phyloP scores from a whole-genome alignment of 805 yeast species.

The Candida glaebosa region DNA sequence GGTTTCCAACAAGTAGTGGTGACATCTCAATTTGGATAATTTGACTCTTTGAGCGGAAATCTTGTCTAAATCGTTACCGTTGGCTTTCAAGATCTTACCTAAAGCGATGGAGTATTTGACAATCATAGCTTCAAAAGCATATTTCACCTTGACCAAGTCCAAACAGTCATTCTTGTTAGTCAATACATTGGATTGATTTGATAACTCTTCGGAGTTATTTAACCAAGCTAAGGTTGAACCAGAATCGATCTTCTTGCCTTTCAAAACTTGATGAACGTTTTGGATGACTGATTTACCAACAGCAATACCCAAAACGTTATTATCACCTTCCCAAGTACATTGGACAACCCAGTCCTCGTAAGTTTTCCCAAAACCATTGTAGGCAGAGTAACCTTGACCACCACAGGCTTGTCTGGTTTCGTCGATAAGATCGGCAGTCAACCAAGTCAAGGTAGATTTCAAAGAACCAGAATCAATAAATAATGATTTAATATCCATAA shows the following conservation, averaged over 20 bases:
- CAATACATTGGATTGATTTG: constrained; percentile 18
- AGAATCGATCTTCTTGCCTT: constrained; percentile 32
- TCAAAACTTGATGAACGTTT: constrained; percentile 34
- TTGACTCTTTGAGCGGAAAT: constrained; percentile 35
- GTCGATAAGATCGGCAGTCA: constrained; percentile 39
- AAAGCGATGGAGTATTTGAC: constrained; percentile 14
- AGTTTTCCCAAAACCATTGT: constrained; percentile 44
- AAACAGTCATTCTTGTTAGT: constrained; percentile 18
- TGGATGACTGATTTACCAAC: constrained; percentile 48
- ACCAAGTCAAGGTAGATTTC: constrained; percentile 44
- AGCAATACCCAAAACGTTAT: constrained; percentile 40
- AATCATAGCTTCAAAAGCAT: constrained; percentile 30
- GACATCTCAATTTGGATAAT: constrained; percentile 50
- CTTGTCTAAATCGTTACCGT: constrained; percentile 4
- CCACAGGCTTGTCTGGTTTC: constrained; percentile 46
- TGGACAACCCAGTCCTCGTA: constrained; percentile 46
- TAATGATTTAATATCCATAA: constrained; percentile 38
- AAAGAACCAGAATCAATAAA: constrained; percentile 44
- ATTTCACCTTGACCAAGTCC: constrained; percentile 23
- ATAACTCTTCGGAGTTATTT: constrained; percentile 20
- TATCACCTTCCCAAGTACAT: constrained; percentile 51
- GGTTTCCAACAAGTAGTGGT: constrained; percentile 43
- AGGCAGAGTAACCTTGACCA: constrained; percentile 45
- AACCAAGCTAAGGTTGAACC: constrained; percentile 35
- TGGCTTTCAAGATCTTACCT: neutral